Evolutionary conservation across 169 alveolate species (phyloP), one percentile per base, ranked within the genome.

Genomic region (Eimeria praecox): DNA sequence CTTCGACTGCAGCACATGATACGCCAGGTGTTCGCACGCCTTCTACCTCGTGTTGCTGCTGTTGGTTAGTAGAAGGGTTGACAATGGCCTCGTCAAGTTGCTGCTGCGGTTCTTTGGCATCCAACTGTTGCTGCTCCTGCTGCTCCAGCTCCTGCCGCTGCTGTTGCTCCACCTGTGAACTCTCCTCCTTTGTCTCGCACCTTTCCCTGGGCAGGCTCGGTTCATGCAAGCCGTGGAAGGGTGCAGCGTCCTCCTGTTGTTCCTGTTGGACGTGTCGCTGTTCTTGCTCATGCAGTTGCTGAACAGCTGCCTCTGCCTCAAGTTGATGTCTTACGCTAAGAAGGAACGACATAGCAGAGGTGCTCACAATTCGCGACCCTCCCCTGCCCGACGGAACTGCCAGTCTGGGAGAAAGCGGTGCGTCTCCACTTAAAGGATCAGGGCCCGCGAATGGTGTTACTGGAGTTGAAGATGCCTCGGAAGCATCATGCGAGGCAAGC

Each of bases 401-500:
- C 56, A 92, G 86, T 33, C 95, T 89, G 54, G 95, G 95, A 40
- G 95, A 92, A 33, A 92, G 59, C 33, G 95, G 95, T 12, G 80
- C 92, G 44, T 92, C 95, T 75, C 95, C 95, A 46, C 88, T 92
- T 10, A 92, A 75, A 38, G 95, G 95, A 5, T 92, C 95, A 18
- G 88, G 92, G 30, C 92, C 95, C 24, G 92, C 92, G 59, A 92
- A 92, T n/a, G 95, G 95, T 35, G 95, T 73, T 54, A 78, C 69
- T n/a, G 95, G 91, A 10, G 86, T 30, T 49, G 95, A 92, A 49
- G 91, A 78, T 1, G 69, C 42, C 35, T 59, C 93, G 12, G 82
- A 87, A 16, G 44, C 62, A 77, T 33, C 73, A 27, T 20, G 46
- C 27, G 77, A 49, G 12, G 4, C 91, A 52, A 5, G 77, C 38